Evolutionary conservation across 1,284 basidiomycete species (phyloP).

Genomic region (Entoloma clypeatum): DNA sequence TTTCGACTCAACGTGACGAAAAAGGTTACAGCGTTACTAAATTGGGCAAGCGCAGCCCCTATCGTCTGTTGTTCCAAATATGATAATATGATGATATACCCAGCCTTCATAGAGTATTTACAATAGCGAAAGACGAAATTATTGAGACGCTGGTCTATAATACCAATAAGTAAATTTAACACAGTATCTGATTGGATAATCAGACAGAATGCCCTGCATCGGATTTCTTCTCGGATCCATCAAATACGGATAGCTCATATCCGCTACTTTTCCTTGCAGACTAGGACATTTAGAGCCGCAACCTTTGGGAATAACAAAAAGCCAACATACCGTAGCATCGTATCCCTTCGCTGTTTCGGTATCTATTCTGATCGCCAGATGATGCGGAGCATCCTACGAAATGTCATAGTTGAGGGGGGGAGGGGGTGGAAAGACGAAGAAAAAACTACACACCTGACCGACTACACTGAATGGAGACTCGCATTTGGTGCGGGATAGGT

Average conservation of each 20-base stretch:
- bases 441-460: constrained; percentile 2
- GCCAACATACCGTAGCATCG: constrained; percentile 10
- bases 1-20: too few species aligned
- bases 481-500: constrained; percentile 7
- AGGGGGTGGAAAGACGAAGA: not conserved
- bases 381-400: constrained; percentile 9
- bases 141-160: too few species aligned
- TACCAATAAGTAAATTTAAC: not conserved
- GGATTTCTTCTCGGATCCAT: not conserved
- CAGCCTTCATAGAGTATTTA: not conserved
- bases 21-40: too few species aligned
- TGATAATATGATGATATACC: too few species aligned
- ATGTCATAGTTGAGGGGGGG: not conserved
- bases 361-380: constrained; percentile 14
- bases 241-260: constrained; percentile 12
- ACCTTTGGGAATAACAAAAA: not conserved
- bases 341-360: constrained; percentile 12
- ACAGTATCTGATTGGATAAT: not conserved
- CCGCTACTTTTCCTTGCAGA: constrained; percentile 7
- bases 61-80: too few species aligned
- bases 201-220: constrained; percentile 1
- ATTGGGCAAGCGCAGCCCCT: too few species aligned
- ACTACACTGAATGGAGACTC: constrained; percentile 7
- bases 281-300: not conserved
- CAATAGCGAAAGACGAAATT: not conserved